Percentiles rank a stretch among this genome's conserved stretches.
Conservation (phyloP, 148 eudicot genomes). For the Silene latifolia region DNA sequence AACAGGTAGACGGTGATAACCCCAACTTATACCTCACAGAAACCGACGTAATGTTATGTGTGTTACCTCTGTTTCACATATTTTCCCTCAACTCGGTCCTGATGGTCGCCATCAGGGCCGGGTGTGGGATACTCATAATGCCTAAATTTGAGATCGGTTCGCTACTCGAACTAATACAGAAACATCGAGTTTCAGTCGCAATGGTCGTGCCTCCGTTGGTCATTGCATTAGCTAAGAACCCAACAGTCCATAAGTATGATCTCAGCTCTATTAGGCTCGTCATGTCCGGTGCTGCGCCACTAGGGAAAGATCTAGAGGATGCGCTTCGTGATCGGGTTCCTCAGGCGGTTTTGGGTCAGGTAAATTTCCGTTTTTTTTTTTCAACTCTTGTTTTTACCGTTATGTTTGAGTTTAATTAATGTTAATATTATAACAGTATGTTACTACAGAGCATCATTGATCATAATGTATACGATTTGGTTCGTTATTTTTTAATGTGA, state of each 20-base stretch:
- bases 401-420: too few relatives aligned
- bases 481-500: too few relatives aligned
- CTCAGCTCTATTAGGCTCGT: slow-evolving; percentile 58
- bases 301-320: slow-evolving; percentile 90
- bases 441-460: too few relatives aligned
- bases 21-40: slow-evolving; percentile 56
- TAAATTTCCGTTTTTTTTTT: neutral
- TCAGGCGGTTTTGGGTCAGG: slow-evolving; percentile 84
- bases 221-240: slow-evolving; percentile 64
- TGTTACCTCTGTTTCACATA: slow-evolving; percentile 73
- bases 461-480: too few relatives aligned
- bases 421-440: neutral
- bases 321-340: slow-evolving; percentile 61
- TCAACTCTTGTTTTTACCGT: neutral
- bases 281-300: slow-evolving; percentile 92
- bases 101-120: slow-evolving; percentile 60
- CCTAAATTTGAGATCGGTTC: slow-evolving; percentile 64
- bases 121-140: slow-evolving; percentile 59
- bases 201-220: slow-evolving; percentile 93
- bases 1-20: slow-evolving; percentile 89
- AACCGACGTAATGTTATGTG: slow-evolving; percentile 70
- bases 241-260: slow-evolving; percentile 55
- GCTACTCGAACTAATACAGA: slow-evolving; percentile 47
- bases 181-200: slow-evolving; percentile 61
- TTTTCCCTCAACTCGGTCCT: slow-evolving; percentile 69